These are phyloP conservation scores for Gossypioides kirkii DNA, from an alignment of 345 rosid species.

Conservation along the genomic window DNA sequence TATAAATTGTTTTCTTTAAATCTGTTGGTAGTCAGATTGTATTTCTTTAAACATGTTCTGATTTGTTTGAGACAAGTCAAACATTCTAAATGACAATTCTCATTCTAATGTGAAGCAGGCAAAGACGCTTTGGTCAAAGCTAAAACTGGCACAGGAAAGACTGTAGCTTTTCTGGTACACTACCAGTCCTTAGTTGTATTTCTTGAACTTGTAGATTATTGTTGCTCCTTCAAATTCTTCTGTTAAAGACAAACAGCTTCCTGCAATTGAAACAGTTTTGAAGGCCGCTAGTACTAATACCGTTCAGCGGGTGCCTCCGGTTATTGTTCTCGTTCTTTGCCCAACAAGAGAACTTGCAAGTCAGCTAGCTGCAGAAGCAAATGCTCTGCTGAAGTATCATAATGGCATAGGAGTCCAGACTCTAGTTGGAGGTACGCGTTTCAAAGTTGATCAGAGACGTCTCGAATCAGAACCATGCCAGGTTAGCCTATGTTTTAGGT, in stretches of 20 bases:
- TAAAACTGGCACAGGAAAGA: conserved; percentile 89
- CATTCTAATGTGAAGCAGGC: conserved; percentile 47
- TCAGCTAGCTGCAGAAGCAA: conserved; percentile 95
- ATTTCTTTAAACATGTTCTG: neutral
- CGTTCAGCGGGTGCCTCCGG: conserved; percentile 41
- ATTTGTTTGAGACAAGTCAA: conserved; percentile 7
- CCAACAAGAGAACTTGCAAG: conserved; percentile 95
- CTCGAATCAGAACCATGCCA: conserved; percentile 82
- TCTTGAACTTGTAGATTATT: conserved; percentile 15
- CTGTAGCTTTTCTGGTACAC: conserved; percentile 81
- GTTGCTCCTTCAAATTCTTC: conserved; percentile 29
- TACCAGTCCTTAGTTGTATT: conserved; percentile 17
- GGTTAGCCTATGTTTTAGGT: conserved; percentile 41
- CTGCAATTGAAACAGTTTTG: conserved; percentile 97
- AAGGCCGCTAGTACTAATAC: conserved; percentile 43
- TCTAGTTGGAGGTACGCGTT: conserved; percentile 86
- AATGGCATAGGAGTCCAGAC: conserved; percentile 81
- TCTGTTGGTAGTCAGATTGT: neutral
- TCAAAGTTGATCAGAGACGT: conserved; percentile 85
- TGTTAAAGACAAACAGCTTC: conserved; percentile 81
- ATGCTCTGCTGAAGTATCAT: conserved; percentile 73
- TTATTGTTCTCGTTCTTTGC: conserved; percentile 71
- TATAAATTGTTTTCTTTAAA: neutral
- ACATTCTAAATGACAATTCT: conserved; percentile 10
- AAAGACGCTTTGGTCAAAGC: conserved; percentile 90